phyloP scores from a whole-genome alignment of 106 monocot species.

The Dioscorea dumetorum region DNA sequence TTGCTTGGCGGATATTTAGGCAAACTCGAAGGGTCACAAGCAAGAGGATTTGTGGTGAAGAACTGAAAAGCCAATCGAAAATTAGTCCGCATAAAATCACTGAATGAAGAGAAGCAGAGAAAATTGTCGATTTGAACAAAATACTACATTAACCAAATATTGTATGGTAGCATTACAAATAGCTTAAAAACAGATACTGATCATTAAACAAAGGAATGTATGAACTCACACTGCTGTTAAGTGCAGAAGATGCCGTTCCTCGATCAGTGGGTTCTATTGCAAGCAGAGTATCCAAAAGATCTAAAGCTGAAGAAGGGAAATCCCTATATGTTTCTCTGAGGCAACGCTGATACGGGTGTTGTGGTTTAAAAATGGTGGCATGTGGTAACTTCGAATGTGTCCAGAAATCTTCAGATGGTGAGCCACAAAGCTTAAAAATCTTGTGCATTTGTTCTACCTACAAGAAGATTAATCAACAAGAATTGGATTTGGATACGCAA shows the following conservation, averaged over 20 bases:
- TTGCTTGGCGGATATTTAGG: slow-evolving; percentile 69
- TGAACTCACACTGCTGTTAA: slow-evolving; percentile 30
- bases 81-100: too few relatives aligned
- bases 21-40: slow-evolving; percentile 62
- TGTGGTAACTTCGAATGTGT: slow-evolving; percentile 35
- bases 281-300: slow-evolving; percentile 41
- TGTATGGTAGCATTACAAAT: too few relatives aligned
- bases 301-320: slow-evolving; percentile 42
- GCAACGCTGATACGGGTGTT: slow-evolving; percentile 39
- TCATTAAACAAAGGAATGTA: too few relatives aligned
- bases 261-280: slow-evolving; percentile 40
- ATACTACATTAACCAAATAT: too few relatives aligned
- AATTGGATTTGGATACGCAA: too few relatives aligned
- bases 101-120: too few relatives aligned
- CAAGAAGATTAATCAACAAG: background rate
- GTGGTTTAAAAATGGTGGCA: slow-evolving; percentile 54
- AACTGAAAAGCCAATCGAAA: slow-evolving; percentile 25
- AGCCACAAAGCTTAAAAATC: slow-evolving; percentile 66
- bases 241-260: slow-evolving; percentile 43
- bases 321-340: slow-evolving; percentile 36
- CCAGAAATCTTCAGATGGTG: slow-evolving; percentile 61
- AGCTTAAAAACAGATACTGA: too few relatives aligned
- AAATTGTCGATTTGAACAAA: too few relatives aligned
- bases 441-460: slow-evolving; percentile 72
- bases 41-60: slow-evolving; percentile 50